phyloP scores from a whole-genome alignment of 768 basidiomycete species.

The Cystofilobasidium macerans region DNA sequence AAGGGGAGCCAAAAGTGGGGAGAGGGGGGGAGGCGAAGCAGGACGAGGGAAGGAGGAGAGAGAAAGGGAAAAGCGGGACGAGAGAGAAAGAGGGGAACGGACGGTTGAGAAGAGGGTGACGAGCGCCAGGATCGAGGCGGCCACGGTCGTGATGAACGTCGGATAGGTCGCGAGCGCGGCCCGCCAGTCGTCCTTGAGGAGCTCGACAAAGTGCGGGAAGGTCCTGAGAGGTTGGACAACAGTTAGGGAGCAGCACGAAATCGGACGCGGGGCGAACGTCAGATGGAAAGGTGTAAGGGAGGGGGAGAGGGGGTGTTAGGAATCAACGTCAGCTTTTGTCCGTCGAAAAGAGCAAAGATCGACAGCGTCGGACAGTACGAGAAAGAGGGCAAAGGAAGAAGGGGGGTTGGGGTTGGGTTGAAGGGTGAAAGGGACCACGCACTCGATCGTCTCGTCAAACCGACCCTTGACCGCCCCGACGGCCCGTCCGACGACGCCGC shows the following conservation, averaged over 20 bases:
- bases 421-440: background rate
- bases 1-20: background rate
- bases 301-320: no score
- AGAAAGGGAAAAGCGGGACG: background rate
- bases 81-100: background rate
- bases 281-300: background rate
- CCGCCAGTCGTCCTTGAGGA: background rate
- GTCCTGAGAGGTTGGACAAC: constrained; percentile 1
- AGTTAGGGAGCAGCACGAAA: background rate
- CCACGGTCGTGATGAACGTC: background rate
- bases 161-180: background rate
- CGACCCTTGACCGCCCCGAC: background rate
- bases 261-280: no score
- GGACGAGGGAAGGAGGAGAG: background rate
- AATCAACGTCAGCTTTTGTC: no score
- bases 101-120: background rate
- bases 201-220: background rate
- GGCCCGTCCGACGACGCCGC: background rate
- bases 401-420: no score
- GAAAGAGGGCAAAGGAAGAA: background rate
- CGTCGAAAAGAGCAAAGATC: no score
- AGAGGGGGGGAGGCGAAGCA: no score
- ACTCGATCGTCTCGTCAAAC: background rate
- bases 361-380: no score
- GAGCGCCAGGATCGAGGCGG: background rate